Percentiles rank a stretch among this genome's conserved stretches.
phyloP scores from a whole-genome alignment of 176 grass and related monocot species.

The Avena insularis region DNA sequence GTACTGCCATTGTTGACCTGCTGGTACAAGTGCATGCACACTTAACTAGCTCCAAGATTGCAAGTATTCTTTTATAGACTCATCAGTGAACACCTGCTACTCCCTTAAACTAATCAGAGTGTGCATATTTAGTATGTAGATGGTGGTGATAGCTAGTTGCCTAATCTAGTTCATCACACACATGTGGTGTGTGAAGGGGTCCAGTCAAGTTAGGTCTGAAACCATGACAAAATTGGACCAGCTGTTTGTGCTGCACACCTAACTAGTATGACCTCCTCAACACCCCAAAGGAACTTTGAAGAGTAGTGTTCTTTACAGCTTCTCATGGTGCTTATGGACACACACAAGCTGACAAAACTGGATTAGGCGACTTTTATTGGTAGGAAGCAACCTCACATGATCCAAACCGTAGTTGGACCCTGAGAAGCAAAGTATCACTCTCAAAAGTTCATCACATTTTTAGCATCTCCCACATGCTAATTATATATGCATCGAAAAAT shows the following conservation, averaged over 20 bases:
- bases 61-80: not conserved
- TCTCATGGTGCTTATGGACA: conserved; percentile 22
- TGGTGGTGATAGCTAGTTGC: not conserved
- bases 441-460: not conserved
- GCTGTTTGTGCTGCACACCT: conserved; percentile 17
- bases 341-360: conserved; percentile 34
- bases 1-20: not conserved
- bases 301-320: conserved; percentile 32
- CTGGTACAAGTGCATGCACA: not conserved
- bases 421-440: conserved; percentile 7
- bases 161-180: not conserved
- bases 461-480: not conserved
- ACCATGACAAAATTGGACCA: conserved; percentile 37
- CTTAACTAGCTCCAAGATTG: conserved; percentile 9
- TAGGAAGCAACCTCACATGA: not conserved
- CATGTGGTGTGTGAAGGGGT: conserved; percentile 33
- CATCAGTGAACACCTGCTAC: conserved; percentile 23
- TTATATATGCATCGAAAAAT: not conserved
- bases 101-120: not conserved
- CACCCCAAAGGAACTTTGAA: not conserved
- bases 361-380: not conserved
- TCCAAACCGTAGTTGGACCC: not conserved
- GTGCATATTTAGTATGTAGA: not conserved
- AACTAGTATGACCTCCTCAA: conserved; percentile 24
- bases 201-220: conserved; percentile 38